These are phyloP conservation scores for Fraxinus americana DNA, from an alignment of 257 asterid species.

Conservation along the genomic window DNA sequence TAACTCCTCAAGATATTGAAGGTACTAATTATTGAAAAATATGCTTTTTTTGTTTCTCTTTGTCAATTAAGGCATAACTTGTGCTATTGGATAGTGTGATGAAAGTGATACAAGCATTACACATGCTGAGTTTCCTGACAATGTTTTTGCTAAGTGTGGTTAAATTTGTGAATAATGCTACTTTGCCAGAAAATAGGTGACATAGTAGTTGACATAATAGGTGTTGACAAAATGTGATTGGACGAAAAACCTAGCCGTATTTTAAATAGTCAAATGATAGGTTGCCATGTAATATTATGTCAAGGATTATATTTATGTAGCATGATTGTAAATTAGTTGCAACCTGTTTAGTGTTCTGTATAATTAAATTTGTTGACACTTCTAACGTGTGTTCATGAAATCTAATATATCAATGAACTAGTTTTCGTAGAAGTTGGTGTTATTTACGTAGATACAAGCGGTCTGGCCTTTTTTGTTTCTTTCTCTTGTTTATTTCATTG, in stretches of 20 bases:
- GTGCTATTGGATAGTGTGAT: slow-evolving; percentile 7
- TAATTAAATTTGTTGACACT: slow-evolving; percentile 13
- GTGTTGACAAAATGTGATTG: too few species aligned
- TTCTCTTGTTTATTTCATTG: background rate
- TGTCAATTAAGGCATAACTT: background rate
- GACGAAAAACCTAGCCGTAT: too few species aligned
- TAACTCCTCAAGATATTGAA: slow-evolving; percentile 76
- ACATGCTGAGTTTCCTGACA: background rate
- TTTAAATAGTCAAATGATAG: too few species aligned
- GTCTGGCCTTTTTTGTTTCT: background rate
- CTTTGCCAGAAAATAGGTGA: too few species aligned
- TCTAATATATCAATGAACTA: slow-evolving; percentile 8
- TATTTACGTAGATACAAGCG: background rate
- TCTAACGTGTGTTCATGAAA: slow-evolving; percentile 9
- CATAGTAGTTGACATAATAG: too few species aligned
- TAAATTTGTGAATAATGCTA: too few species aligned
- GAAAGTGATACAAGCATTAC: slow-evolving; percentile 10
- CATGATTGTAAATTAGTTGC: too few species aligned
- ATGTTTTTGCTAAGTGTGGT: slow-evolving; percentile 4
- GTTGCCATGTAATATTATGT: too few species aligned
- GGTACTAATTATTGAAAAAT: slow-evolving; percentile 31
- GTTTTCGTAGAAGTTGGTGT: slow-evolving; percentile 20
- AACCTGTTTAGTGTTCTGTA: background rate
- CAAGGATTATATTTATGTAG: too few species aligned
- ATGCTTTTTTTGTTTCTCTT: background rate